phyloP scores from a whole-genome alignment of 768 basidiomycete genomes.

The Mycena olivaceomarginata region DNA sequence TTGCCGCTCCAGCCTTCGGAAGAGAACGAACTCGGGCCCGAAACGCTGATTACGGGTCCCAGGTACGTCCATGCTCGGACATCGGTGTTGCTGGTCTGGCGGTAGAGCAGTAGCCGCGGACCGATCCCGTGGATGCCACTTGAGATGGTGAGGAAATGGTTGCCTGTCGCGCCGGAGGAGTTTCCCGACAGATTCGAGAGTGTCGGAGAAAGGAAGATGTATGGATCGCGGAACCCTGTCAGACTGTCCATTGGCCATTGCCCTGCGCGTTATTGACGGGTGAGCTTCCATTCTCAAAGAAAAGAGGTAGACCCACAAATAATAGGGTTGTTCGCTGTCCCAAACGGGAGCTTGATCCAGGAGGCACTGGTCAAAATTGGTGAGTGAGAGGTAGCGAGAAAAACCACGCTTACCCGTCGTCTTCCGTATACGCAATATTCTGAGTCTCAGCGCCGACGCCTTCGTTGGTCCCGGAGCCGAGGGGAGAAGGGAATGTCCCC shows the following conservation, averaged over 20 bases:
- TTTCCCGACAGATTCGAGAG: constrained; percentile 26
- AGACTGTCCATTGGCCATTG: constrained; percentile 35
- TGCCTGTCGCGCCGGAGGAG: constrained; percentile 33
- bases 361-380: constrained; percentile 19
- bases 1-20: constrained; percentile 40
- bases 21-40: constrained; percentile 27
- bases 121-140: constrained; percentile 35
- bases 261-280: constrained; percentile 1
- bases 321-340: constrained; percentile 29
- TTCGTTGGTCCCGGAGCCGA: constrained; percentile 35
- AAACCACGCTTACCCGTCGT: constrained; percentile 24
- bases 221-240: constrained; percentile 40
- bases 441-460: constrained; percentile 36
- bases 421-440: constrained; percentile 35
- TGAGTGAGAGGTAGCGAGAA: no score
- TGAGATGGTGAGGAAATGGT: constrained; percentile 40
- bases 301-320: constrained; percentile 18
- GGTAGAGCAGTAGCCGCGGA: constrained; percentile 36
- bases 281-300: not conserved
- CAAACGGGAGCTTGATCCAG: constrained; percentile 40
- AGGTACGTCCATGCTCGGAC: constrained; percentile 40
- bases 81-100: constrained; percentile 38
- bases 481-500: constrained; percentile 30
- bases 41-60: constrained; percentile 27
- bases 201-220: constrained; percentile 31